Percentiles rank a stretch among this genome's conserved stretches.
phyloP scores from a whole-genome alignment of 2,329 filamentous ascomycete genomes.

The Sarocladium kiliense region DNA sequence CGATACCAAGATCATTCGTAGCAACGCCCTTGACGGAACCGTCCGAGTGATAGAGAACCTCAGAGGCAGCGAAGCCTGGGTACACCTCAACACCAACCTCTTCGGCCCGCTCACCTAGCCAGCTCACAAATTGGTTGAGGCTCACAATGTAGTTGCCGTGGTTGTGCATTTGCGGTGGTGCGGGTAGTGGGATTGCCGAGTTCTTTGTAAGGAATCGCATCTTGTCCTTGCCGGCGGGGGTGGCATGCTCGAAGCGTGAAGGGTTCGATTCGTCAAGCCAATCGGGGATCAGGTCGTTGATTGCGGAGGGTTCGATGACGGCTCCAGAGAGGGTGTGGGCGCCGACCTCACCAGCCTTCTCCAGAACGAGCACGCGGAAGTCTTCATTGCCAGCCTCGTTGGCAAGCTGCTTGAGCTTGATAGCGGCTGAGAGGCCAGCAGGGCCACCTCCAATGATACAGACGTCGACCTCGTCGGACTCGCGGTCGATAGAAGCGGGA shows the following conservation, averaged over 20 bases:
- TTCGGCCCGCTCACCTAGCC: conserved; percentile 94
- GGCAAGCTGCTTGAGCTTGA: conserved; percentile 90
- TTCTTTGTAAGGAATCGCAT: conserved; percentile 93
- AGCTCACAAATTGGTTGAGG: conserved; percentile 90
- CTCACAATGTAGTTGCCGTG: conserved; percentile 97
- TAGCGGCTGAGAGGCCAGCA: conserved; percentile 86
- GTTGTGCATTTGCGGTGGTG: conserved; percentile 96
- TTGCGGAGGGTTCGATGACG: conserved; percentile 82
- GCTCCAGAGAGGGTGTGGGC: conserved; percentile 95
- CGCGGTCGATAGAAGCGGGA: conserved; percentile 67
- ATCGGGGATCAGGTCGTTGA: conserved; percentile 87
- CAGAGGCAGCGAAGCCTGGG: conserved; percentile 89
- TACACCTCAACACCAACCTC: conserved; percentile 95
- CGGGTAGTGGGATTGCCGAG: conserved; percentile 71
- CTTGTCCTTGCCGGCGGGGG: conserved; percentile 74
- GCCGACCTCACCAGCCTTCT: conserved; percentile 92
- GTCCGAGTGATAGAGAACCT: conserved; percentile 81
- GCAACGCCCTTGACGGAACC: conserved; percentile 91
- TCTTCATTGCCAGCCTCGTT: conserved; percentile 94
- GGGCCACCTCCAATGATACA: conserved; percentile 97
- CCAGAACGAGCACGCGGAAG: conserved; percentile 85
- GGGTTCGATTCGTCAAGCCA: conserved; percentile 90
- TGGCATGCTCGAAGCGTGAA: conserved; percentile 80
- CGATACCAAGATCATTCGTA: conserved; percentile 89
- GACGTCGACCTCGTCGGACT: conserved; percentile 91